Base-by-base conservation (phyloP, 2,329 filamentous ascomycete species). In the Calonectria multiphialidica region DNA sequence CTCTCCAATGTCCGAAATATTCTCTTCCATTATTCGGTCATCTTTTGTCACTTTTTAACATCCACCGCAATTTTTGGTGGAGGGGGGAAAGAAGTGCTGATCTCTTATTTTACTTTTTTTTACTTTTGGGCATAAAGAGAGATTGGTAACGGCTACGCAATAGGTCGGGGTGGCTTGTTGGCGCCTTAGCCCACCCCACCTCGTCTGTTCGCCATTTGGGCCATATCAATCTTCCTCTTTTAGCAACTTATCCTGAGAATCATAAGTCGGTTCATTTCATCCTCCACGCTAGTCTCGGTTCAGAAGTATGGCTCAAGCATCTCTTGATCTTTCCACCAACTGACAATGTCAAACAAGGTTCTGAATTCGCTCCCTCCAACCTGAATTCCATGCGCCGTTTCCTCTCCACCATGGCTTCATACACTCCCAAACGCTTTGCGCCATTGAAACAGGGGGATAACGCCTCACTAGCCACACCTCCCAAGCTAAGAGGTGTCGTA, bases 401-500 rank as follows among this genome's bases (percentile, higher is more conserved):
- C 66, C 71, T 86, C 59, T 81, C 84, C 67, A 85, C 80, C 59
- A 89, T 89, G 88, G 76, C 84, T 66, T 79, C 84, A 28, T 74
- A 77, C 64, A 72, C 78, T 61, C 82, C 83, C 30, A 86, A 85
- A 75, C 86, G 86, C 37, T 93, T 93, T 78, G 89, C 90, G 50
- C 91, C 91, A 13, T 81, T 93, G 61, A 86, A 84, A 70, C 79
- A 82, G 23, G 83, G 82, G 8, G 76, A 79, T 12, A 66, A 73
- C 62, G 74, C 72, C 13, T 75, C 83, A 6, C 78, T 81, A 3
- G 76, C 79, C 28, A 80, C 80, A 10, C 80, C 83, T 25, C 88
- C 89, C 2, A 85, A 81, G 69, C 83, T 93, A 33, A 87, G 87
- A 72, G 92, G 92, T 4, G 84, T 93, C 2, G 88, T 98, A 16